phyloP scores from a whole-genome alignment of 306 rosid species.

The Cucumis cinereus region DNA sequence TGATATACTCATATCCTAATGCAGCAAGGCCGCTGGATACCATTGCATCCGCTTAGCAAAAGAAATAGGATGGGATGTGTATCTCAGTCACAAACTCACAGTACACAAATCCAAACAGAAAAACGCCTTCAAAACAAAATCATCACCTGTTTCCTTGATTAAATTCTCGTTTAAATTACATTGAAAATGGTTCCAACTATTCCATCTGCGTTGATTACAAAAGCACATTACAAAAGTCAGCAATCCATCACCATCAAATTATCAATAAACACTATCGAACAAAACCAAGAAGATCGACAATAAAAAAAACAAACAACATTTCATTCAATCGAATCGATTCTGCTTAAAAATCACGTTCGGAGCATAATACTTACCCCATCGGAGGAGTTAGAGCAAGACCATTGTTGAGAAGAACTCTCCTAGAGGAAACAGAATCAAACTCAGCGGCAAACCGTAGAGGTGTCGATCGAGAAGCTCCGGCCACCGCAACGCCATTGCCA shows the following conservation, averaged over 20 bases:
- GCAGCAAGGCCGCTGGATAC: constrained; percentile 60
- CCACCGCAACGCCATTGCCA: not conserved
- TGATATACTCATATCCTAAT: constrained; percentile 50
- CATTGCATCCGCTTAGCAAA: constrained; percentile 55
- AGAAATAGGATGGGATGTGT: not conserved
- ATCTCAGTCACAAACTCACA: not conserved
- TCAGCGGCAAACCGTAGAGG: not conserved
- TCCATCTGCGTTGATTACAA: constrained; percentile 28
- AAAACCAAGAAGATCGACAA: not conserved
- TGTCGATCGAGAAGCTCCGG: not conserved
- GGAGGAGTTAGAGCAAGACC: constrained; percentile 47
- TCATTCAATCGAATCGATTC: not conserved
- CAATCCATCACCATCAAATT: not conserved
- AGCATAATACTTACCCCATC: constrained; percentile 37
- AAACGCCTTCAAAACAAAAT: not conserved
- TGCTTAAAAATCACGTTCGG: not conserved
- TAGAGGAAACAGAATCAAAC: not conserved
- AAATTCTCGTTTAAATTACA: constrained; percentile 44
- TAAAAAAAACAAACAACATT: not conserved
- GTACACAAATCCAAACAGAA: not conserved
- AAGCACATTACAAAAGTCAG: not conserved
- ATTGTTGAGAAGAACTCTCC: constrained; percentile 27
- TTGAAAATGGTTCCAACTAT: constrained; percentile 71
- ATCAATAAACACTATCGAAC: not conserved
- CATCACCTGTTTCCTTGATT: constrained; percentile 52